phyloP scores from a whole-genome alignment of 2,329 filamentous ascomycete species.

The Neocucurbitaria cava region DNA sequence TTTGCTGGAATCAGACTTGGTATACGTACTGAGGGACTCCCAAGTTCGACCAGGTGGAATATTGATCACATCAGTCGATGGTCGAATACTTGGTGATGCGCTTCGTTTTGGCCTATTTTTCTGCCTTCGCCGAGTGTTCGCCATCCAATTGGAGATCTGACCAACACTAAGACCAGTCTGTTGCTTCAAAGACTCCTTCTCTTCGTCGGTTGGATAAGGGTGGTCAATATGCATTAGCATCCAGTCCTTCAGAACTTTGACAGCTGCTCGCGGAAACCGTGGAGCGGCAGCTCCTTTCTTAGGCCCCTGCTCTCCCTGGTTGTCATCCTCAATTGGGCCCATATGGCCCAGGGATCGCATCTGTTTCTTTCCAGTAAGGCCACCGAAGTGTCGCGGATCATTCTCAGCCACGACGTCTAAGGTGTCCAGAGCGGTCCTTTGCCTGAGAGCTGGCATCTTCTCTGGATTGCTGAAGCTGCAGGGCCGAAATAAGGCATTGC shows the following conservation, averaged over 20 bases:
- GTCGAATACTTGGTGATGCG: constrained; percentile 72
- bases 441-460: constrained; percentile 36
- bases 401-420: constrained; percentile 57
- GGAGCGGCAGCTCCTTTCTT: constrained; percentile 45
- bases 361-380: constrained; percentile 48
- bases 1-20: constrained; percentile 17
- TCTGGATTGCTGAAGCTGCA: constrained; percentile 55
- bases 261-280: constrained; percentile 78
- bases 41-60: constrained; percentile 71
- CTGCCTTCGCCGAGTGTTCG: constrained; percentile 82
- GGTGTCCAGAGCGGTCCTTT: constrained; percentile 53
- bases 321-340: constrained; percentile 45
- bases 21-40: constrained; percentile 49
- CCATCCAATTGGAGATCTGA: constrained; percentile 92
- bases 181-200: constrained; percentile 79
- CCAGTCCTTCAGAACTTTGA: constrained; percentile 85
- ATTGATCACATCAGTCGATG: constrained; percentile 70
- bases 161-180: constrained; percentile 81
- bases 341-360: constrained; percentile 45
- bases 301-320: constrained; percentile 29
- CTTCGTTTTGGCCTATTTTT: constrained; percentile 75
- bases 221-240: constrained; percentile 79
- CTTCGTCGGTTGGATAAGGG: constrained; percentile 86
- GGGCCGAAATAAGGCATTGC: constrained; percentile 56
- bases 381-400: constrained; percentile 37